Evolutionary conservation across 495 filamentous ascomycete species (phyloP), one percentile per base, ranked within the genome.

Genomic region (Penicillium waksmanii): DNA sequence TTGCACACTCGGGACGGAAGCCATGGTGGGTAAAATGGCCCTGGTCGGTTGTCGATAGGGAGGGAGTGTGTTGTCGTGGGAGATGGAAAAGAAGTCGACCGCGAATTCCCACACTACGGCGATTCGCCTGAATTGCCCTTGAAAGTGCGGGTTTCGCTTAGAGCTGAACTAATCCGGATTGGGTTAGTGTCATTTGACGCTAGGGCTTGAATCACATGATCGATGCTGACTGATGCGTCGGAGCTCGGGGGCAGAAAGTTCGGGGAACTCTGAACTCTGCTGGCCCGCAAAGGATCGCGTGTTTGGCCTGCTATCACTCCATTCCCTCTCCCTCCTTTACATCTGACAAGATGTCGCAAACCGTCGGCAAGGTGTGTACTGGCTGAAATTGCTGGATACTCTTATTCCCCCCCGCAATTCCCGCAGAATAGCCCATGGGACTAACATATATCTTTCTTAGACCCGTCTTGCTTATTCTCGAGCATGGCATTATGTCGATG

Each of bases 381-480:
- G 19, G 11, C 5, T 4, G 11, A 12, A 12, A 27, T 12, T 13
- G 21, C 47, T 50, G 25, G 48, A 48, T 36, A 18, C 33, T 5
- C n/a, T 4, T 17, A 17, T 44, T 5, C 9, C 12, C 1, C 5
- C 5, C 42, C 12, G 15, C 42, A 19, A 44, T 44, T 3, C 17
- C 42, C 42, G n/a, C 3, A 18, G 8, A 40, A 40, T 19, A 31
- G 25, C 36, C 12, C 9, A 5, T 23, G 10, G 35, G 33, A 36
- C 52, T 61, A 44, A 51, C 18, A 46, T 23, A 44, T 58, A 50
- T 46, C 27, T 27, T 18, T 47, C n/a, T 35, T 18, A 98, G 96
- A 98, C 95, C 43, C 89, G 91, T 66, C 89, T 98, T 53, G 96
- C 95, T 78, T 99, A 97, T 84, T 90, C 92, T 49, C 89, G 95